Percentiles rank a stretch among this genome's conserved stretches.
phyloP scores from a whole-genome alignment of 495 filamentous ascomycete genomes.

The Penicillium flavigenum region DNA sequence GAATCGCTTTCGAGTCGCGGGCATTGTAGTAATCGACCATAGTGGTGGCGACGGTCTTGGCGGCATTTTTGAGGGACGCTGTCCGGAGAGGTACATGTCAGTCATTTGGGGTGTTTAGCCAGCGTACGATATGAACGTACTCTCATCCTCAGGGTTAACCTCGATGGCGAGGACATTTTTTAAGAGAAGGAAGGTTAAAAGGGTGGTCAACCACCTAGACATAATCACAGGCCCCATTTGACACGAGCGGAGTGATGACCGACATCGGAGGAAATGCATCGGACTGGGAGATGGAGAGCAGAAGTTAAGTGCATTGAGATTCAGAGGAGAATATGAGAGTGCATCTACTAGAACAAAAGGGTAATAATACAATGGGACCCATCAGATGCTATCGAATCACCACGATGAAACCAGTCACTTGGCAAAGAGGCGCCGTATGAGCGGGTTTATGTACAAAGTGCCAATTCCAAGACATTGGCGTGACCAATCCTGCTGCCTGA shows the following conservation, averaged over 20 bases:
- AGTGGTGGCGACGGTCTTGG: conserved; percentile 57
- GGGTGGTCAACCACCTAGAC: conserved; percentile 9
- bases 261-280: conserved; percentile 9
- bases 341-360: not conserved
- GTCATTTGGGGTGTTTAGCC: conserved; percentile 1
- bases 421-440: not conserved
- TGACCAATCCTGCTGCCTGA: conserved; percentile 8
- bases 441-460: not conserved
- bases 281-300: not conserved
- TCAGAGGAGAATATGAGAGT: not conserved
- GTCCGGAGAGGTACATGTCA: conserved; percentile 3
- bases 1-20: conserved; percentile 55
- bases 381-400: not conserved
- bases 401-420: conserved; percentile 6
- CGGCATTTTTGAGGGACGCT: conserved; percentile 60
- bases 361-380: conserved; percentile 2
- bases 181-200: conserved; percentile 21
- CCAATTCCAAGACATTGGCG: conserved; percentile 9
- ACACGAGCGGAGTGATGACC: not conserved
- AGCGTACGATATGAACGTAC: conserved; percentile 13
- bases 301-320: not conserved
- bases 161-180: conserved; percentile 24
- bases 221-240: conserved; percentile 12
- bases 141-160: conserved; percentile 29
- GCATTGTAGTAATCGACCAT: conserved; percentile 64